Percentiles rank a stretch among this genome's conserved stretches.
Conservation (phyloP, 495 filamentous ascomycete species). For the Endocarpon pusillum region DNA sequence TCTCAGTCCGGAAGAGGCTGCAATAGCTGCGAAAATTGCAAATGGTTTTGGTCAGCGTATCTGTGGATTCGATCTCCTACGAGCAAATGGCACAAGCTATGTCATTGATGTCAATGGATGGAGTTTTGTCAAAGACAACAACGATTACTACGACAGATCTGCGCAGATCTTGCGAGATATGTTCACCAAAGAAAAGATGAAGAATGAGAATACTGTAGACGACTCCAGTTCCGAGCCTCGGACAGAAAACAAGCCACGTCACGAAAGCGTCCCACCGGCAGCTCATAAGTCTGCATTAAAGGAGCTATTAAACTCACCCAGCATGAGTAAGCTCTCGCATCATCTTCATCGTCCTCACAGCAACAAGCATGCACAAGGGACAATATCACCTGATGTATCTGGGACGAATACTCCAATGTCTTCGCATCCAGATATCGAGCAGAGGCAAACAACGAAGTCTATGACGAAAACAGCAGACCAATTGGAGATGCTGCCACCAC, state of each 20-base stretch:
- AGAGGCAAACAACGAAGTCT: conserved; percentile 6
- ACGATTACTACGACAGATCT: conserved; percentile 90
- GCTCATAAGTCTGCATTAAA: conserved; percentile 32
- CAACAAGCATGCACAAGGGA: conserved; percentile 24
- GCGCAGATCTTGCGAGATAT: conserved; percentile 70
- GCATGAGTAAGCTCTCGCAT: conserved; percentile 34
- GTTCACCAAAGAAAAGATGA: conserved; percentile 61
- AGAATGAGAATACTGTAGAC: conserved; percentile 25
- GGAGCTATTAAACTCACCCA: conserved; percentile 47
- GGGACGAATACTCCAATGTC: conserved; percentile 27
- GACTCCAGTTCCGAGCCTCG: conserved; percentile 16
- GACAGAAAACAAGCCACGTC: conserved; percentile 17
- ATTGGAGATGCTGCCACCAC: conserved; percentile 6
- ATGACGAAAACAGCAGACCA: conserved; percentile 1
- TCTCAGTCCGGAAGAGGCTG: conserved; percentile 61
- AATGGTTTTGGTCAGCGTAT: conserved; percentile 87
- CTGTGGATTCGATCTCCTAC: conserved; percentile 90
- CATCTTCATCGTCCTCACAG: conserved; percentile 14
- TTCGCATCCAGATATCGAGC: conserved; percentile 31
- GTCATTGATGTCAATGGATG: conserved; percentile 99
- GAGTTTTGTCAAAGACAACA: conserved; percentile 99
- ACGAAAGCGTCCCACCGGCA: conserved; percentile 15
- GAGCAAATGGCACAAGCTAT: conserved; percentile 74
- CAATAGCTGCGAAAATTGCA: conserved; percentile 77
- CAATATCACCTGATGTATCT: conserved; percentile 24